These are phyloP conservation scores for Pyricularia sp. DNA, from an alignment of 2,329 filamentous ascomycete species.

Conservation along the genomic window DNA sequence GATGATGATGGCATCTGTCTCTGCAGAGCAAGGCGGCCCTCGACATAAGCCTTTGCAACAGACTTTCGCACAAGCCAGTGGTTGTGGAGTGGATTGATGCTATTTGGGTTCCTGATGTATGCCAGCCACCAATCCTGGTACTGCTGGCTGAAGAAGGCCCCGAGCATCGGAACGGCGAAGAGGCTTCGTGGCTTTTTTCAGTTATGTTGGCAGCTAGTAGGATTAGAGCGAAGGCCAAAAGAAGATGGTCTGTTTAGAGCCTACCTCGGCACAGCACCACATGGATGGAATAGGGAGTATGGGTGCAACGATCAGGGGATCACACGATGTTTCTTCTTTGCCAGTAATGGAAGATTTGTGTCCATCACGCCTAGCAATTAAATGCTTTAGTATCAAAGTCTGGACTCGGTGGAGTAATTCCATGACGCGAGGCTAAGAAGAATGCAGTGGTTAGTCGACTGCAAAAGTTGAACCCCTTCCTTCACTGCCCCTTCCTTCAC, in stretches of 20 bases:
- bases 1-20: constrained; percentile 18
- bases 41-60: constrained; percentile 13
- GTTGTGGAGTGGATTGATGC: constrained; percentile 7
- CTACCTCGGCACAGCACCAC: constrained; percentile 14
- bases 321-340: constrained; percentile 11
- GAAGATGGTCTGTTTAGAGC: neutral
- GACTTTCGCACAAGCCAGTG: constrained; percentile 22
- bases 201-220: constrained; percentile 3
- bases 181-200: constrained; percentile 2
- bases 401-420: constrained; percentile 8
- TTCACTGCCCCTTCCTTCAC: too few species aligned
- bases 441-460: neutral
- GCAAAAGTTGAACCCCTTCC: too few species aligned
- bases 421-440: constrained; percentile 9
- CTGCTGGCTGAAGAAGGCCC: constrained; percentile 18
- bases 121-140: constrained; percentile 23
- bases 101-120: constrained; percentile 11
- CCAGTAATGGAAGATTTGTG: constrained; percentile 17
- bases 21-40: constrained; percentile 15
- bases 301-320: constrained; percentile 14
- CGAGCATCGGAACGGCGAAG: constrained; percentile 13
- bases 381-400: constrained; percentile 2
- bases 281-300: constrained; percentile 14
- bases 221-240: neutral
- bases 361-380: constrained; percentile 14